Evolutionary conservation across 441 rosid genomes (phyloP), one percentile per base, ranked within the genome.

Genomic region (Croton setiger): DNA sequence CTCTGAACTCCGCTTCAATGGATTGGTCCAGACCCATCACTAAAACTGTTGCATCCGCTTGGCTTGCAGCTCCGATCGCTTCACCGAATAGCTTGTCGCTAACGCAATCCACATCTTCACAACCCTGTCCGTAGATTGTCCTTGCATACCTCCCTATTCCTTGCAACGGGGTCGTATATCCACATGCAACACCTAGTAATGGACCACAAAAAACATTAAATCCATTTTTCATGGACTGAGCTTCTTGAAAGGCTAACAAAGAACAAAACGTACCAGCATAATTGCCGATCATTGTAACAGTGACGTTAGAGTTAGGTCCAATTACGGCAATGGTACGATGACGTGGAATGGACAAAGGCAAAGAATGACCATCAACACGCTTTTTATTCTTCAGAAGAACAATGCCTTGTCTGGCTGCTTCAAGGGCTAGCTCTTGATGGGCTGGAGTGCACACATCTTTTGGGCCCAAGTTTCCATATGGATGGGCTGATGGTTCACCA

Each of bases 361-460:
- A 77, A 1, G 85, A 65, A 14, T 80, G 79, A 17, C 86, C 85
- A 0, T 27, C 31, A 27, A 27, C 31, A 27, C 68, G 76, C 67
- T 48, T 5, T 14, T 92, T 5, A 48, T 92, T 94, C 68, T 94
- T 85, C 35, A 94, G 85, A 5, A 94, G 93, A 69, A 90, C 99
- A 35, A 94, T 82, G 75, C 99, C 98, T 80, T 90, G 94, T 71
- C 93, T 85, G 3, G 97, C 98, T 0, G 99, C 99, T 70, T 94
- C 98, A 0, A 86, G 88, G 62, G 99, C 97, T 3, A 92, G 86
- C 60, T 87, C 88, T 56, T 88, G 86, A 77, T 90, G 96, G 45
- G 85, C 84, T n/a, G 81, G 84, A 27, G 92, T 80, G 81, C 99
- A 92, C 27, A 87, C 94, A 10, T 92, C 88, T 18, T 76, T 72